Conservation (phyloP, 2,329 filamentous ascomycete genomes). For the Diaporthe ampelina region DNA sequence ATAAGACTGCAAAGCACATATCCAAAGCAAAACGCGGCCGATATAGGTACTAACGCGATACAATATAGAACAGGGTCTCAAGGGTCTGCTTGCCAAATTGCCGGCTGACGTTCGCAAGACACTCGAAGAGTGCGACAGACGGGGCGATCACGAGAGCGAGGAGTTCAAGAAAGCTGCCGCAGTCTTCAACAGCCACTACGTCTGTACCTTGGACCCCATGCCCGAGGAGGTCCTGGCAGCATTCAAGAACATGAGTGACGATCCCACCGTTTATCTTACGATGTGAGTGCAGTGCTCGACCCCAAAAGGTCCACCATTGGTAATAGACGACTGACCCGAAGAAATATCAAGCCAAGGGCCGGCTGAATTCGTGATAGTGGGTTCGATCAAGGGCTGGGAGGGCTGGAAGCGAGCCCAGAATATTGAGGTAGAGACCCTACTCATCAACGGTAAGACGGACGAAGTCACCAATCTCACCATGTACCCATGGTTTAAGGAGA, state of each 20-base stretch:
- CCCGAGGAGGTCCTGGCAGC: slow-evolving; percentile 43
- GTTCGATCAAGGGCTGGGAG: slow-evolving; percentile 46
- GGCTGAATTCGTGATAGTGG: slow-evolving; percentile 46
- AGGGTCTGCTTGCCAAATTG: slow-evolving; percentile 42
- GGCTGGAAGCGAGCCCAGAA: slow-evolving; percentile 46
- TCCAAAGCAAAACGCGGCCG: too few species aligned
- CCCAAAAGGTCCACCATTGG: background rate
- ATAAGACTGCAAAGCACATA: too few species aligned
- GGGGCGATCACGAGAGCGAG: slow-evolving; percentile 44
- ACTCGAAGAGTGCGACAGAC: slow-evolving; percentile 42
- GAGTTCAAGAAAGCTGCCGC: slow-evolving; percentile 43
- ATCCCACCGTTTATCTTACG: slow-evolving; percentile 45
- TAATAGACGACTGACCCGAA: background rate
- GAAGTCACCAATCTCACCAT: slow-evolving; percentile 46
- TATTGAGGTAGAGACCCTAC: slow-evolving; percentile 42
- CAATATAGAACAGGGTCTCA: slow-evolving; percentile 39
- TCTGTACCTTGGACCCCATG: slow-evolving; percentile 44
- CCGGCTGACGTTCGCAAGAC: slow-evolving; percentile 42
- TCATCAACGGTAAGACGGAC: slow-evolving; percentile 45
- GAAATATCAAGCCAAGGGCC: slow-evolving; percentile 45
- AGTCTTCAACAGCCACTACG: slow-evolving; percentile 42
- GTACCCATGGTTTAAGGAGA: slow-evolving; percentile 46
- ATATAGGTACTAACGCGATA: too few species aligned
- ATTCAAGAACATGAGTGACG: slow-evolving; percentile 44
- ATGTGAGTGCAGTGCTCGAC: slow-evolving; percentile 42